Conservation (phyloP, 305 asterid genomes). For the Plantago rigida region DNA sequence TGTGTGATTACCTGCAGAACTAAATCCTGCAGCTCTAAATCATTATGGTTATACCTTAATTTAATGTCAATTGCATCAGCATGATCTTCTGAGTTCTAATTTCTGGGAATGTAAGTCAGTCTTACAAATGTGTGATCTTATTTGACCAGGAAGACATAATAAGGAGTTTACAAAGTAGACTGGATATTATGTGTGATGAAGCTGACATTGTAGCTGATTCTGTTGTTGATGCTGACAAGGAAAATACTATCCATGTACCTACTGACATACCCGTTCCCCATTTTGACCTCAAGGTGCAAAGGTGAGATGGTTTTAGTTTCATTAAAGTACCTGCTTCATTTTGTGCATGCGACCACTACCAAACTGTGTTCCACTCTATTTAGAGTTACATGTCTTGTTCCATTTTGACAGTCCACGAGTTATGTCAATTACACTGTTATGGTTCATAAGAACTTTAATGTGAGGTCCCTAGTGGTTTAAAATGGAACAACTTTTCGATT, state of each 20-base stretch:
- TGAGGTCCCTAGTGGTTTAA: too few relatives aligned
- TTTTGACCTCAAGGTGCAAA: constrained; percentile 43
- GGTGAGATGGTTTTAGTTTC: constrained; percentile 36
- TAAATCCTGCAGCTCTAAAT: too few relatives aligned
- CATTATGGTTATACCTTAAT: too few relatives aligned
- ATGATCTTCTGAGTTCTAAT: constrained; percentile 10
- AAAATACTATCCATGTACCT: constrained; percentile 28
- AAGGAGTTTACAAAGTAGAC: constrained; percentile 72
- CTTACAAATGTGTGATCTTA: constrained; percentile 28
- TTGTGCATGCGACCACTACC: constrained; percentile 13
- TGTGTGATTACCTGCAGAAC: too few relatives aligned
- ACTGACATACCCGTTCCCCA: constrained; percentile 40
- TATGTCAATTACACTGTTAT: too few relatives aligned
- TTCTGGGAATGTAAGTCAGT: constrained; percentile 15
- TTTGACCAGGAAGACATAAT: constrained; percentile 71
- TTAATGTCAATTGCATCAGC: constrained; percentile 2
- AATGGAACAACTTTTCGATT: too few relatives aligned
- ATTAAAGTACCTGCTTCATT: constrained; percentile 14
- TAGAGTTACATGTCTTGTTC: too few relatives aligned
- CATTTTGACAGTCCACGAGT: too few relatives aligned
- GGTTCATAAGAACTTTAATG: too few relatives aligned
- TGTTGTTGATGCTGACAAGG: constrained; percentile 32
- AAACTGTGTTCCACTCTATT: constrained; percentile 9
- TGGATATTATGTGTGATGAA: constrained; percentile 78
- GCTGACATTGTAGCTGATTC: constrained; percentile 55